Base-by-base conservation (phyloP, 371 early-diverging fungal species). In the Dichotomocladium elegans region DNA sequence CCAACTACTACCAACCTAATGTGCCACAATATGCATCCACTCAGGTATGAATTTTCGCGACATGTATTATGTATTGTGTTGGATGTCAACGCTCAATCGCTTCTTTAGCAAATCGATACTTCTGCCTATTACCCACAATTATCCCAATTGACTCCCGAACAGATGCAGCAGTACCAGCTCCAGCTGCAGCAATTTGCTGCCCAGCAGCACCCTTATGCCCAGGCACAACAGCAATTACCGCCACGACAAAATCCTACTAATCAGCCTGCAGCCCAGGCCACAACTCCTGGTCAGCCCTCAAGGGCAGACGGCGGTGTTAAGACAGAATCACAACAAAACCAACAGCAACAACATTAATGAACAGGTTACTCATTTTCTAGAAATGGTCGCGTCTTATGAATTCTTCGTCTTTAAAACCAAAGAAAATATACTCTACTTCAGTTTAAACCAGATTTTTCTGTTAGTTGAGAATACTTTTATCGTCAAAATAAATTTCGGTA, bases 131-230 rank as follows among this genome's bases (percentile, higher is more conserved):
- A 57, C 26, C 43, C 47, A 34, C 57, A 50, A 24, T 31, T 57
- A 34, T 57, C 57, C 7, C 57, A 57, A 41, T 54, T 69, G 60
- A 69, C 69, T 19, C 69, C 69, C 24, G 71, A 70, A 29, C 71
- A 70, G 61, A 59, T 70, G 42, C 71, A 70, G 21, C 66, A 70
- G 45, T 70, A 70, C 41, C 65, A 69, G 31, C 49, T 62, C 22
- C 63, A 64, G 26, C 50, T 65, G n/a, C 63, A 64, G 29, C 64
- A 63, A 44, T 62, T 64, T 59, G 69, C 69, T n/a, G 53, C 49
- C 11, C 64, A 63, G 26, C 64, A 63, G 29, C 64, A 67, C 21
- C 55, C 54, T 19, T 53, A 60, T 40, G 28, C 51, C 29, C 51
- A 51, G 24, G 19, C 30, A 5, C 34, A 29, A 22, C 58, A n/a